These are phyloP conservation scores for Hyphodiscus hymeniophilus DNA, from an alignment of 495 filamentous ascomycete species.

Conservation along the genomic window DNA sequence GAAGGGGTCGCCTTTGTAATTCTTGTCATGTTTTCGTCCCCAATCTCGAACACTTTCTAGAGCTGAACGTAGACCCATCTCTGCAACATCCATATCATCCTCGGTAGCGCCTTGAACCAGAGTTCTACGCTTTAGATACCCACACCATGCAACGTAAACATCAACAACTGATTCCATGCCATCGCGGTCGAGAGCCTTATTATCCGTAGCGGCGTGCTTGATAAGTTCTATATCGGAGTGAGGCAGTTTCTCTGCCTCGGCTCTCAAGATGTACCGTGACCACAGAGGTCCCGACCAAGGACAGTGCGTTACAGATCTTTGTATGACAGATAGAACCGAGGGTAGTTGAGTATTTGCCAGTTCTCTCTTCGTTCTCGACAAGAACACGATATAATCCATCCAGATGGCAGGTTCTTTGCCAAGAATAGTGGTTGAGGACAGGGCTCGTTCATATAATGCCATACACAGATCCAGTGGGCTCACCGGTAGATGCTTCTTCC, in stretches of 20 bases:
- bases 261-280: conserved; percentile 77
- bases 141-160: conserved; percentile 88
- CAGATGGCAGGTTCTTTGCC: conserved; percentile 63
- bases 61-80: conserved; percentile 78
- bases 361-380: conserved; percentile 29
- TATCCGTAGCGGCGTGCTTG: conserved; percentile 86
- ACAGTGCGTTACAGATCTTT: conserved; percentile 77
- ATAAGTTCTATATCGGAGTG: conserved; percentile 79
- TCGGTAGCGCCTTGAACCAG: conserved; percentile 49
- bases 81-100: conserved; percentile 71
- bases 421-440: conserved; percentile 51
- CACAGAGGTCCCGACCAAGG: conserved; percentile 89
- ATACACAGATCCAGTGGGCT: conserved; percentile 43
- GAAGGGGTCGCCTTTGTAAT: conserved; percentile 73
- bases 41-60: conserved; percentile 74
- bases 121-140: conserved; percentile 69
- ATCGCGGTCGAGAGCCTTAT: conserved; percentile 57
- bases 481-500: conserved; percentile 41
- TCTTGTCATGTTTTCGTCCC: conserved; percentile 62
- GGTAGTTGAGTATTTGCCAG: conserved; percentile 15
- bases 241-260: conserved; percentile 63
- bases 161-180: conserved; percentile 82
- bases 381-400: conserved; percentile 73
- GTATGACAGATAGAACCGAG: conserved; percentile 42
- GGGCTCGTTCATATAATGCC: conserved; percentile 70